Base-by-base conservation (phyloP, 805 yeast species). In the Naumovozyma castellii region DNA sequence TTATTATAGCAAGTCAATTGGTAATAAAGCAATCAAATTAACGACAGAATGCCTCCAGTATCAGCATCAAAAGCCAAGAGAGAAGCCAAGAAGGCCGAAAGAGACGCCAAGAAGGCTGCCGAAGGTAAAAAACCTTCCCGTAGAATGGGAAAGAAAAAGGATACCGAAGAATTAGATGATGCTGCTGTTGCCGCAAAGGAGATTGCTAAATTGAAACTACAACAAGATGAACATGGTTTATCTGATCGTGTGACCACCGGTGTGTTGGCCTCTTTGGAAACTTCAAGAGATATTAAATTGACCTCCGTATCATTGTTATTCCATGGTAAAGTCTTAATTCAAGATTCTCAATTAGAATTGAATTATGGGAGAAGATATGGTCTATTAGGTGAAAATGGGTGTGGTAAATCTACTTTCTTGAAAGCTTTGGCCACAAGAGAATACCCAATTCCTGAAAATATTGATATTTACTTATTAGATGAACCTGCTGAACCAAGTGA, bases 171-270 rank as follows among this genome's bases (percentile, higher is more conserved):
- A 44, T 69, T 62, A 16, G 66, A 53, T 33, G 84, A 72, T 19
- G 78, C 68, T 36, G 80, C 76, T 38, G 72, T 71, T 38, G 74
- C 82, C 36, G 82, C 84, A 37, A 76, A 80, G 45, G 85, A 78
- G 60, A 78, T 92, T 57, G 83, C 80, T 46, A 80, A 85, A 66
- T 73, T 90, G 69, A 90, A 90, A 66, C 69, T 88, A 60, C 98
- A 90, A 69, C 82, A 83, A 61, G 98, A 90, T 66, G 80, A 84
- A 62, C 80, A 87, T 56, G 98, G 98, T 51, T 59, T 90, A 42
- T 85, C 96, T 35, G 98, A 90, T 66, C 84, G 98, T 72, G 98
- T 90, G 50, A 84, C 90, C 52, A 90, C 98, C 34, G 98, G 98
- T 74, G 98, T 92, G 35, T 72, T 92, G 60, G 88, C 82, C 43